Conservation (phyloP, 768 basidiomycete genomes). For the Lactifluus subvellereus region DNA sequence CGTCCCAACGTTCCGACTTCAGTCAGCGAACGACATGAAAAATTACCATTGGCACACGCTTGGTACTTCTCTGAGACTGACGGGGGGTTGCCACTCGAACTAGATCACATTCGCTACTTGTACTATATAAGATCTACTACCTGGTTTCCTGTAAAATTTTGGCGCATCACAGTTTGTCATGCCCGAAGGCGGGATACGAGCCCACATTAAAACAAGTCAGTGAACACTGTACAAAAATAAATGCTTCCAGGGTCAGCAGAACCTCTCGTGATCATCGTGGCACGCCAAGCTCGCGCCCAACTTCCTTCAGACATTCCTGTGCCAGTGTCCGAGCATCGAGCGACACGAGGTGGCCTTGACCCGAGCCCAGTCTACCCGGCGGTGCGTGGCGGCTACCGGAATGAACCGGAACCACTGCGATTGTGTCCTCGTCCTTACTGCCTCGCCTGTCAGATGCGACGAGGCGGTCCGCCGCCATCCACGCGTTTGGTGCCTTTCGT, state of each 20-base stretch:
- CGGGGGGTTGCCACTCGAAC: too few relatives aligned
- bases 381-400: neutral
- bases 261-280: conserved; percentile 24
- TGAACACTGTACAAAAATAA: neutral
- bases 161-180: too few relatives aligned
- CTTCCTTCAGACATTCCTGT: conserved; percentile 56
- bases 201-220: neutral
- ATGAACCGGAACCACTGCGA: neutral
- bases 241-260: neutral
- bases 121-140: too few relatives aligned
- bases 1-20: too few relatives aligned
- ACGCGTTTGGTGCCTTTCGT: conserved; percentile 59
- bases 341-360: conserved; percentile 32
- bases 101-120: too few relatives aligned
- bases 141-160: too few relatives aligned
- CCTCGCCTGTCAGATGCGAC: conserved; percentile 1
- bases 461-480: conserved; percentile 39
- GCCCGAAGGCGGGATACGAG: too few relatives aligned
- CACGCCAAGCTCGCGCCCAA: conserved; percentile 72
- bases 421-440: neutral
- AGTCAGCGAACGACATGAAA: too few relatives aligned
- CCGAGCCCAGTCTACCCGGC: neutral
- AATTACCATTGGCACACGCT: too few relatives aligned
- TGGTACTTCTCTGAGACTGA: too few relatives aligned
- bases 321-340: conserved; percentile 64